Percentiles rank a stretch among this genome's conserved stretches.
These are phyloP conservation scores for Obelidium mucronatum DNA, from an alignment of 192 early-diverging fungal genomes.

Conservation along the genomic window DNA sequence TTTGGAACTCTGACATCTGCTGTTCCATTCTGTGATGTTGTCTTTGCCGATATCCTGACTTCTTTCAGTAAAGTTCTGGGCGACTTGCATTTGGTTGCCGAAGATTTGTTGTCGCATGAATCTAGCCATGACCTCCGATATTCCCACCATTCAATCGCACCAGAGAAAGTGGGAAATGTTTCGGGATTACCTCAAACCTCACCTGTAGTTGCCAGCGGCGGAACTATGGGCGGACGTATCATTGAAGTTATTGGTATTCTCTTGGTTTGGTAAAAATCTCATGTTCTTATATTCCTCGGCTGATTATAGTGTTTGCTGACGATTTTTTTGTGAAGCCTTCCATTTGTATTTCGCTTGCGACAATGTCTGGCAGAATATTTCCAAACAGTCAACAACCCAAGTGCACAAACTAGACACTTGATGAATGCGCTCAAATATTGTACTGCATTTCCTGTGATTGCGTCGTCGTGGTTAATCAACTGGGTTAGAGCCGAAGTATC, in stretches of 20 bases:
- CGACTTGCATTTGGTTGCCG: constrained; percentile 75
- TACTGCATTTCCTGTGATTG: constrained; percentile 81
- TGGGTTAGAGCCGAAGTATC: constrained; percentile 29
- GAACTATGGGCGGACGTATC: not conserved
- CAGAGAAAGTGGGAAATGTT: not conserved
- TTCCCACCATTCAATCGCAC: not conserved
- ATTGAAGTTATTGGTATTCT: constrained; percentile 62
- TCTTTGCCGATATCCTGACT: constrained; percentile 95
- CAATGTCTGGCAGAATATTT: constrained; percentile 82
- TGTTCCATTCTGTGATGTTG: constrained; percentile 73
- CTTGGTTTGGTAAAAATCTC: constrained; percentile 63
- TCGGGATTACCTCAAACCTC: not conserved
- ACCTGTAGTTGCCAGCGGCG: not conserved
- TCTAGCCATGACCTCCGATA: constrained; percentile 16
- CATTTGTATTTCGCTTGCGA: constrained; percentile 77
- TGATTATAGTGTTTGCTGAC: not conserved
- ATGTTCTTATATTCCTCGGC: constrained; percentile 66
- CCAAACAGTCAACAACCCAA: constrained; percentile 54
- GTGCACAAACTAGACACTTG: constrained; percentile 71
- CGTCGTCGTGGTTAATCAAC: constrained; percentile 49
- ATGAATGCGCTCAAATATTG: constrained; percentile 94
- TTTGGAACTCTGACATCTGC: constrained; percentile 44
- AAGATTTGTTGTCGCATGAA: constrained; percentile 50
- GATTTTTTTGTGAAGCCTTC: constrained; percentile 57
- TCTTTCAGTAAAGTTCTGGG: constrained; percentile 90